These are phyloP conservation scores for Venturia effusa DNA, from an alignment of 2,329 filamentous ascomycete genomes.

Conservation along the genomic window DNA sequence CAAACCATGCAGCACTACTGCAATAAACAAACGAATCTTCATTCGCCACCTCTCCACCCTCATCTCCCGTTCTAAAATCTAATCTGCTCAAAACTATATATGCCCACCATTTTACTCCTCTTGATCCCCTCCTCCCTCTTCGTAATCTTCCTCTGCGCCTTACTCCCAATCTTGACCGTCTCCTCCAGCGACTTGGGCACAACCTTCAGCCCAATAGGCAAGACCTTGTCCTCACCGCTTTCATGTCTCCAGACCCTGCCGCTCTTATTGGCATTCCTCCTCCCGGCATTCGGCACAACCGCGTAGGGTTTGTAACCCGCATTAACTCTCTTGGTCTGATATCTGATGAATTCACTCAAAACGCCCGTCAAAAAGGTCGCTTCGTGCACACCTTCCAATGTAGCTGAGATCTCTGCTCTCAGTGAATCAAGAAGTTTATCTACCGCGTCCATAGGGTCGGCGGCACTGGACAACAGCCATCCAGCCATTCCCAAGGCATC, in stretches of 20 bases:
- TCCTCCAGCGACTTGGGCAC: conserved; percentile 32
- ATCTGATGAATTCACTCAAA: conserved; percentile 56
- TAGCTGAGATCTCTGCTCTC: conserved; percentile 57
- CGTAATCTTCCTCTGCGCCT: conserved; percentile 67
- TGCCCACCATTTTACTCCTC: conserved; percentile 32
- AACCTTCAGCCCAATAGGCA: conserved; percentile 64
- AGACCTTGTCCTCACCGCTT: conserved; percentile 33
- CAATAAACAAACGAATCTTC: too few relatives aligned
- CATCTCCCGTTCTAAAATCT: conserved; percentile 37
- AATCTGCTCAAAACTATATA: conserved; percentile 75
- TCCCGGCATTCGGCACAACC: conserved; percentile 13
- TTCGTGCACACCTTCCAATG: conserved; percentile 62
- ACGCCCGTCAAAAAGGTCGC: conserved; percentile 53
- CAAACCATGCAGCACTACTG: too few relatives aligned
- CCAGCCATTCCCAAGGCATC: conserved; percentile 66
- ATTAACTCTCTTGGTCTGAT: conserved; percentile 27
- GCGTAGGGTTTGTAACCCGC: conserved; percentile 3
- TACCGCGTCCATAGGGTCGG: conserved; percentile 41
- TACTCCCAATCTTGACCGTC: conserved; percentile 55
- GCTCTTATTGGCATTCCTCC: conserved; percentile 21
- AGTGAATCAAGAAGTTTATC: conserved; percentile 56
- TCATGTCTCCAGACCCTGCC: conserved; percentile 30
- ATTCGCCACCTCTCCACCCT: background rate
- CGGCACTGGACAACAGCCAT: conserved; percentile 51
- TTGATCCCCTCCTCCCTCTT: conserved; percentile 38